Evolutionary conservation across 2,329 filamentous ascomycete genomes (phyloP).

Genomic region (Ceratocystis lukuohia): DNA sequence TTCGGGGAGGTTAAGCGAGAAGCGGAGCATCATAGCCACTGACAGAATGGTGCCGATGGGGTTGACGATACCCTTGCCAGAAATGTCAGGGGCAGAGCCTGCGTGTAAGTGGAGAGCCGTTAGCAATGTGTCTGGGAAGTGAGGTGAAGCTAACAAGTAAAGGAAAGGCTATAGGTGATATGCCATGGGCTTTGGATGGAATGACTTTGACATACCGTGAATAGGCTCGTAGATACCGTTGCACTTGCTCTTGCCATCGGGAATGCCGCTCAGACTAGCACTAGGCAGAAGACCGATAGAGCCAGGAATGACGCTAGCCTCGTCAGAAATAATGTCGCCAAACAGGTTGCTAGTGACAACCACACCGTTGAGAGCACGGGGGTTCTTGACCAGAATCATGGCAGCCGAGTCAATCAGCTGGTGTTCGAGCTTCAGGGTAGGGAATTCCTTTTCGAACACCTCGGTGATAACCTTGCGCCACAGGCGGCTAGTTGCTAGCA

Average conservation of each 20-base stretch:
- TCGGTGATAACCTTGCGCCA: slow-evolving; percentile 82
- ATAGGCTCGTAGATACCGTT: slow-evolving; percentile 98
- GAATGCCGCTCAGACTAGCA: slow-evolving; percentile 73
- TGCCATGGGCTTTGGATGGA: neutral
- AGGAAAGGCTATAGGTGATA: neutral
- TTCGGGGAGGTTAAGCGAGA: slow-evolving; percentile 67
- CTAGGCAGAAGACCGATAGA: slow-evolving; percentile 78
- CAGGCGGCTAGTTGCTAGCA: slow-evolving; percentile 75
- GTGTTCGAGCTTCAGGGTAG: slow-evolving; percentile 68
- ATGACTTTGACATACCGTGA: slow-evolving; percentile 48
- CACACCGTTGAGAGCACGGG: slow-evolving; percentile 72
- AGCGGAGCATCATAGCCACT: slow-evolving; percentile 89
- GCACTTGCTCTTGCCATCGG: slow-evolving; percentile 69
- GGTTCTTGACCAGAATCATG: slow-evolving; percentile 96
- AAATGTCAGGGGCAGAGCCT: slow-evolving; percentile 88
- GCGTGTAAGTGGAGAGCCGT: neutral
- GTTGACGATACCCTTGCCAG: slow-evolving; percentile 70
- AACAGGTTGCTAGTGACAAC: slow-evolving; percentile 90
- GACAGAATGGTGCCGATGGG: slow-evolving; percentile 85
- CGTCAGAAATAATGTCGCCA: slow-evolving; percentile 90
- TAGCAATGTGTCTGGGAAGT: neutral
- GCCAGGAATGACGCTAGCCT: slow-evolving; percentile 87
- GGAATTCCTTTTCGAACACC: slow-evolving; percentile 78
- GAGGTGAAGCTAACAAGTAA: too few relatives aligned
- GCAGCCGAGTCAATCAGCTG: slow-evolving; percentile 94